Evolutionary conservation across 108 stramenopile genomes (phyloP).

Genomic region (Fragilaria radians): DNA sequence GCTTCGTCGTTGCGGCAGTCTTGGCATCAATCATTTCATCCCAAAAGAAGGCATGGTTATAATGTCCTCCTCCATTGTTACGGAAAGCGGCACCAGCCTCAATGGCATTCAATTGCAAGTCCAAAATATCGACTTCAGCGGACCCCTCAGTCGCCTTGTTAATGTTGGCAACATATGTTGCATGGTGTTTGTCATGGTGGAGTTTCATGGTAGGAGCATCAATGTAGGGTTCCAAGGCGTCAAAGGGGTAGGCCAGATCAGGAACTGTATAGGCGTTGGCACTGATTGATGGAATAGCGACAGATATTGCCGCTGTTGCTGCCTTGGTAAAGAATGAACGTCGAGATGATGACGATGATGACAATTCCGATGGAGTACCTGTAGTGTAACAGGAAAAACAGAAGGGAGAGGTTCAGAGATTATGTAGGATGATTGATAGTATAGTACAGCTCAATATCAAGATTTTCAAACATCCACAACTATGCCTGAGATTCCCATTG

Average conservation of each 20-base stretch:
- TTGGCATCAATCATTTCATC: slow-evolving; percentile 90
- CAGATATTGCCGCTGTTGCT: slow-evolving; percentile 40
- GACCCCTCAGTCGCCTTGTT: slow-evolving; percentile 82
- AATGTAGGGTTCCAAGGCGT: slow-evolving; percentile 93
- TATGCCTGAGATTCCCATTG: background rate
- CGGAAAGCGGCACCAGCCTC: slow-evolving; percentile 82
- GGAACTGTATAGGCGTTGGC: slow-evolving; percentile 83
- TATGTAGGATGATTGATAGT: background rate
- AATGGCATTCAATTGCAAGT: slow-evolving; percentile 75
- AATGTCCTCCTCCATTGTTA: slow-evolving; percentile 98
- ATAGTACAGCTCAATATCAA: slow-evolving; percentile 8
- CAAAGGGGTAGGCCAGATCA: slow-evolving; percentile 88
- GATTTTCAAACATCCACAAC: slow-evolving; percentile 2
- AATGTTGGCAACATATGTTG: slow-evolving; percentile 76
- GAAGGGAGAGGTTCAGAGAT: slow-evolving; percentile 8
- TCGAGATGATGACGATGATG: slow-evolving; percentile 18
- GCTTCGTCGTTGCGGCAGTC: slow-evolving; percentile 83
- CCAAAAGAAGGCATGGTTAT: slow-evolving; percentile 99
- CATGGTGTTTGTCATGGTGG: slow-evolving; percentile 94
- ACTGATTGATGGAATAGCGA: slow-evolving; percentile 24
- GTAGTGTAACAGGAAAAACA: background rate
- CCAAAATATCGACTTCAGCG: slow-evolving; percentile 70
- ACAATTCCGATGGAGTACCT: background rate
- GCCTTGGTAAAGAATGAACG: slow-evolving; percentile 40
- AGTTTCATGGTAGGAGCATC: slow-evolving; percentile 96